Evolutionary conservation across 805 yeast genomes (phyloP).

Genomic region (Huiozyma naganishii): DNA sequence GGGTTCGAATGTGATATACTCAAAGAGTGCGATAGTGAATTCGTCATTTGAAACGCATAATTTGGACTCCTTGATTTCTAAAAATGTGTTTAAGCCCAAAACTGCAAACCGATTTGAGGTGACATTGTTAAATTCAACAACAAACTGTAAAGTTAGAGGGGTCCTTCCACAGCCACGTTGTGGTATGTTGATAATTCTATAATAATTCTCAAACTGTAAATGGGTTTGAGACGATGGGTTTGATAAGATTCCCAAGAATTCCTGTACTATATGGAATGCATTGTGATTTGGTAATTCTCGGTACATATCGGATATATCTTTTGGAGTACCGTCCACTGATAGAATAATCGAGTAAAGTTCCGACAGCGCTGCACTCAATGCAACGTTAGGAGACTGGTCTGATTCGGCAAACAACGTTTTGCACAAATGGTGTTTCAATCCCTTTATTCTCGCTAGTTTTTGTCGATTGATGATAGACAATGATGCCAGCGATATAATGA

Average conservation of each 20-base stretch:
- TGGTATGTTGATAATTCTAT: conserved; percentile 9
- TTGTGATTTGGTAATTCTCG: conserved; percentile 2
- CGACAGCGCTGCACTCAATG: conserved; percentile 1
- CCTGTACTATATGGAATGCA: conserved; percentile 7
- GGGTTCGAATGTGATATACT: conserved; percentile 18
- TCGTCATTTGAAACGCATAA: conserved; percentile 23
- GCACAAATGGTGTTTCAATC: conserved; percentile 4
- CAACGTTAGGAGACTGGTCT: background rate
- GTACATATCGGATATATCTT: conserved; percentile 15
- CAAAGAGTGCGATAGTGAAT: conserved; percentile 19
- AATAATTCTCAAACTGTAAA: conserved; percentile 21
- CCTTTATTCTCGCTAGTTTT: conserved; percentile 7
- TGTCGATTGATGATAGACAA: conserved; percentile 19
- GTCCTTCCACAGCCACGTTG: conserved; percentile 4
- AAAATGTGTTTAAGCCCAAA: conserved; percentile 15
- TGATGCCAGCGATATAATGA: conserved; percentile 15
- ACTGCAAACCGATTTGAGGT: conserved; percentile 23
- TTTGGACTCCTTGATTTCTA: conserved; percentile 22
- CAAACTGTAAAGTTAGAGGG: conserved; percentile 20
- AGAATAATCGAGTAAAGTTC: conserved; percentile 13
- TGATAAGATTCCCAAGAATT: conserved; percentile 9
- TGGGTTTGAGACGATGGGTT: conserved; percentile 17
- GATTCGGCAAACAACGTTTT: conserved; percentile 1
- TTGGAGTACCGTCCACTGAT: conserved; percentile 11
- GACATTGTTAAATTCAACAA: conserved; percentile 22